A percentile compares a stretch with the other conserved stretches of the same genome.
Evolutionary conservation across 805 yeast genomes (phyloP).

Genomic region (Starmerella apis): DNA sequence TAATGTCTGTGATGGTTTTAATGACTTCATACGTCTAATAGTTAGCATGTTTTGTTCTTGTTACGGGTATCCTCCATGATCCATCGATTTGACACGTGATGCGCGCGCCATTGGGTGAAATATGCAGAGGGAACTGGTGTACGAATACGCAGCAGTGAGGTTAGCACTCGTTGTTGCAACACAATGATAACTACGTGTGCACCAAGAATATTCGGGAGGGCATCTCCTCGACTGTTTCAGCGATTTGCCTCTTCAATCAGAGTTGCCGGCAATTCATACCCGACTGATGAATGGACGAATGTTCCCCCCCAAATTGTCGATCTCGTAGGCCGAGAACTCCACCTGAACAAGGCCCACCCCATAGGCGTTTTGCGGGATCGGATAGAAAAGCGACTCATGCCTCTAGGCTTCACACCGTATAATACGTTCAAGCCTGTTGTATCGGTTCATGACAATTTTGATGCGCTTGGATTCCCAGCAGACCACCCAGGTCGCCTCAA

Average conservation of each 20-base stretch:
- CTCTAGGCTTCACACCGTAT: conserved; percentile 59
- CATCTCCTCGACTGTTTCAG: neutral
- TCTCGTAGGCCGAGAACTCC: conserved; percentile 62
- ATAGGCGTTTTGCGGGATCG: conserved; percentile 71
- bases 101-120: neutral
- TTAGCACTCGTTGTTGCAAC: neutral
- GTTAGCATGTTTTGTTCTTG: neutral
- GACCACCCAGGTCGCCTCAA: conserved; percentile 91
- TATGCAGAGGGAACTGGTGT: neutral
- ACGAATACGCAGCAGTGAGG: no score
- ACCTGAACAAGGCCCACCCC: conserved; percentile 69
- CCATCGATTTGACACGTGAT: neutral
- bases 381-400: conserved; percentile 56
- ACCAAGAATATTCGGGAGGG: neutral
- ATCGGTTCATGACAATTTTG: conserved; percentile 74
- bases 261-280: conserved; percentile 13
- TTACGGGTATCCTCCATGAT: no score
- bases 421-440: conserved; percentile 78
- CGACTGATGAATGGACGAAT: conserved; percentile 73
- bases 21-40: no score
- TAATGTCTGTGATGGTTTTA: conserved; percentile 5
- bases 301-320: conserved; percentile 63
- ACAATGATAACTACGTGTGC: neutral
- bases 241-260: conserved; percentile 1
- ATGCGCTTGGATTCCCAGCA: conserved; percentile 76